Conservation (phyloP, 805 yeast genomes). For the Candida quercuum region DNA sequence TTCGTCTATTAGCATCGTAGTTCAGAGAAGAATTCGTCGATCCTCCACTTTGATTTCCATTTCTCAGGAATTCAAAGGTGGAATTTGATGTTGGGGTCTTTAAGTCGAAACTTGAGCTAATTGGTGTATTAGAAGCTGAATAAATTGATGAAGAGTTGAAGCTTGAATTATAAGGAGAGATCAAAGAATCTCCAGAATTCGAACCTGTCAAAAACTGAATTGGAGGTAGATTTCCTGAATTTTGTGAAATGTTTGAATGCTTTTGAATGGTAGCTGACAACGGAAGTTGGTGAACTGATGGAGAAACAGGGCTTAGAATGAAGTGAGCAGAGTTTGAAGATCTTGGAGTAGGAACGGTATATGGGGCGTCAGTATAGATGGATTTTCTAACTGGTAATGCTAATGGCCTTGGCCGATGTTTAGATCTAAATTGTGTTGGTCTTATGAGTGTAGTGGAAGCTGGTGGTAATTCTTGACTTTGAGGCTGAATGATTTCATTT, state of each 20-base stretch:
- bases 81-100: conserved; percentile 9
- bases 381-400: conserved; percentile 10
- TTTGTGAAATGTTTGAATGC: background rate
- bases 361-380: conserved; percentile 17
- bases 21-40: background rate
- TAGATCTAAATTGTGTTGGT: conserved; percentile 22
- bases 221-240: conserved; percentile 9
- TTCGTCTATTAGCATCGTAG: conserved; percentile 5
- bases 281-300: background rate
- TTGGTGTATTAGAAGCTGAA: conserved; percentile 13
- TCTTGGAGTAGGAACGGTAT: conserved; percentile 18
- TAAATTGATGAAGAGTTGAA: conserved; percentile 7
- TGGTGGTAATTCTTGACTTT: conserved; percentile 9
- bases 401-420: conserved; percentile 24
- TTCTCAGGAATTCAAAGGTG: background rate
- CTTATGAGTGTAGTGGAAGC: conserved; percentile 12
- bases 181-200: conserved; percentile 6
- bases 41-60: background rate
- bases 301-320: conserved; percentile 14
- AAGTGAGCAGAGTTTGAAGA: conserved; percentile 16
- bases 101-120: conserved; percentile 6
- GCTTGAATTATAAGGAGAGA: conserved; percentile 17
- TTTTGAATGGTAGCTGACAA: background rate
- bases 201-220: conserved; percentile 12
- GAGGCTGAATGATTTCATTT: background rate